Evolutionary conservation across 2,329 filamentous ascomycete genomes (phyloP), one percentile per base, ranked within the genome.

Genomic region (Pestalotiopsis sp.): DNA sequence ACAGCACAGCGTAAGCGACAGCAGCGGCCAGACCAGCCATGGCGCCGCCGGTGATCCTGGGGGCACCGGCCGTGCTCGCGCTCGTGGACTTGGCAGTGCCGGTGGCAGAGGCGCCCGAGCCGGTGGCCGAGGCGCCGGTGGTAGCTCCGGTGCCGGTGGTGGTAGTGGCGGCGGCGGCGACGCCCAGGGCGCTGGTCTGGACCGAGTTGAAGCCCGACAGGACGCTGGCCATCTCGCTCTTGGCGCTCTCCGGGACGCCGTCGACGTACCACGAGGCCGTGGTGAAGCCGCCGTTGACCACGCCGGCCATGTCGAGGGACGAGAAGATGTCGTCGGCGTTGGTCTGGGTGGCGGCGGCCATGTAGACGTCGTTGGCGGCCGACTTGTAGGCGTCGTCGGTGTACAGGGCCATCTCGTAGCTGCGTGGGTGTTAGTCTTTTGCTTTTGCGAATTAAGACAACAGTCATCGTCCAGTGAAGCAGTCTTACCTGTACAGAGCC

Each of bases 311-410:
- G 6, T 38, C 41, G 4, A 66, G 17, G 12, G 41, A 31, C 23
- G 64, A 66, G 11, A 66, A 27, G 64, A 58, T 58, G n/a, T 23
- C 64, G 7, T 56, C 64, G 17, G 45, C 17, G 64, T 66, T 36
- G 13, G 45, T 57, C 13, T 12, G 17, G 23, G 41, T 66, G 7
- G 49, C 45, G n/a, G 23, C 23, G 17, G 49, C 63, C 11, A 11
- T n/a, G 63, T 66, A 66, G 63, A 66, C 20, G 13, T 31, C 49
- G 41, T 66, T 39, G 25, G 64, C 64, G 4, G 64, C 64, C 12
- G 20, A 27, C 20, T 27, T 9, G 64, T 57, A 66, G 39, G 45
- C 64, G 3, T 20, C 4, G 25, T 66, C 49, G 12, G 64, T 66
- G 12, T 57, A 20, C 17, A 66, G 41, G 23, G 3, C 23, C 7